phyloP scores from a whole-genome alignment of 306 rosid species.

The Leucaena leucocephala region DNA sequence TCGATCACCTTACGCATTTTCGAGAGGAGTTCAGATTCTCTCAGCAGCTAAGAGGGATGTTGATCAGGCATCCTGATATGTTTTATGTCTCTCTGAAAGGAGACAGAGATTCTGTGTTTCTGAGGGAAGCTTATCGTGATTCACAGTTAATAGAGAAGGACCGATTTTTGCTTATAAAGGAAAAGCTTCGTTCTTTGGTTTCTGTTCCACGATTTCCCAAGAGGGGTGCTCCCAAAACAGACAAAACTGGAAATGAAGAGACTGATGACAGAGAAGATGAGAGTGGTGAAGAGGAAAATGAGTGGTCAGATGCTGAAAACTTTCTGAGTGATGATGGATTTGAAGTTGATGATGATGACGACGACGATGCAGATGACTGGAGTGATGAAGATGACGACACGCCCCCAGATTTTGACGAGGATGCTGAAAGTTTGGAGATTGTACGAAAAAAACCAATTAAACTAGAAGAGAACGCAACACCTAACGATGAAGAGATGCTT shows the following conservation, averaged over 20 bases:
- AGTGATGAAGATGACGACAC: slow-evolving; percentile 39
- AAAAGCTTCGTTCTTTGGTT: slow-evolving; percentile 76
- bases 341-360: slow-evolving; percentile 28
- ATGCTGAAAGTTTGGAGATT: slow-evolving; percentile 44
- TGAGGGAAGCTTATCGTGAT: slow-evolving; percentile 83
- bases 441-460: slow-evolving; percentile 31
- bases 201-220: slow-evolving; percentile 60
- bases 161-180: slow-evolving; percentile 73
- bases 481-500: slow-evolving; percentile 45
- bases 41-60: slow-evolving; percentile 85
- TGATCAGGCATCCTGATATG: slow-evolving; percentile 92
- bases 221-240: slow-evolving; percentile 45
- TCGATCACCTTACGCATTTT: slow-evolving; percentile 89
- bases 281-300: slow-evolving; percentile 55
- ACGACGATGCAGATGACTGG: background rate
- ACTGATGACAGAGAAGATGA: slow-evolving; percentile 39
- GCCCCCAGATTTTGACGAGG: slow-evolving; percentile 73
- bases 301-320: slow-evolving; percentile 60
- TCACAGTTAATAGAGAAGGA: slow-evolving; percentile 79
- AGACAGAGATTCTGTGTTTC: slow-evolving; percentile 83
- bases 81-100: slow-evolving; percentile 89
- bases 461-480: slow-evolving; percentile 8
- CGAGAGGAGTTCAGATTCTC: slow-evolving; percentile 92
- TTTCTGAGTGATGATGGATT: slow-evolving; percentile 25
- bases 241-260: slow-evolving; percentile 44